Base-by-base conservation (phyloP, 2,329 filamentous ascomycete genomes). In the Triangularia setosa region DNA sequence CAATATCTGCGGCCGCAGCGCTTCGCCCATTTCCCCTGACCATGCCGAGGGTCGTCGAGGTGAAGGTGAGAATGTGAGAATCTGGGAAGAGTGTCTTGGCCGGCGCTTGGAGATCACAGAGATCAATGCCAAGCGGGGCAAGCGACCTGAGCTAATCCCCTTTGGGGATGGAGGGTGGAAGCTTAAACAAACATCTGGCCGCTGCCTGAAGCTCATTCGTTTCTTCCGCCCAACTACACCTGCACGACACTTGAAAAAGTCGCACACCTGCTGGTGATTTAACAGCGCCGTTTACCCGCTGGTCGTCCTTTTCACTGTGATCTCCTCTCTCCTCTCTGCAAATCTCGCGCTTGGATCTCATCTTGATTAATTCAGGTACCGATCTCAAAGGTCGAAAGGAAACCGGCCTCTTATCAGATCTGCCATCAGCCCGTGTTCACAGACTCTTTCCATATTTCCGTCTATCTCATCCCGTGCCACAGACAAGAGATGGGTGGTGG, bases 41-140 rank as follows among this genome's bases (percentile, higher is more conserved):
- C 21, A 30, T 21, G 55, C 27, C 54, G 23, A 7, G 64, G 23
- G 59, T 61, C 24, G 23, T 25, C 16, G 24, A 52, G 58, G 24
- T 25, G 16, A 30, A 25, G 24, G 23, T 24, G 23, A 44, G 11
- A 9, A 21, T 9, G 11, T 54, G 56, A 27, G 16, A 35, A 28
- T 55, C 30, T 55, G 63, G 33, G 60, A 59, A 62, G 25, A 16
- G 52, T 9, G 48, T 28, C 66, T 67, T 67, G 64, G 64, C 66
- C 58, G 66, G 66, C 66, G 66, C 66, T 68, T 68, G 60, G 55
- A 62, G 40, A 57, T 14, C 35, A 60, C 62, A 44, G 44, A 62
- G 48, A 57, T 12, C 33, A n/a, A 64, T 58, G 58, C 64, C 64
- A 63, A 64, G 66, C 28, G 12, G 27, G 30, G 30, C 11, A 33